Evolutionary conservation across 2,329 filamentous ascomycete genomes (phyloP).

Genomic region (Fusarium sulawesiense): DNA sequence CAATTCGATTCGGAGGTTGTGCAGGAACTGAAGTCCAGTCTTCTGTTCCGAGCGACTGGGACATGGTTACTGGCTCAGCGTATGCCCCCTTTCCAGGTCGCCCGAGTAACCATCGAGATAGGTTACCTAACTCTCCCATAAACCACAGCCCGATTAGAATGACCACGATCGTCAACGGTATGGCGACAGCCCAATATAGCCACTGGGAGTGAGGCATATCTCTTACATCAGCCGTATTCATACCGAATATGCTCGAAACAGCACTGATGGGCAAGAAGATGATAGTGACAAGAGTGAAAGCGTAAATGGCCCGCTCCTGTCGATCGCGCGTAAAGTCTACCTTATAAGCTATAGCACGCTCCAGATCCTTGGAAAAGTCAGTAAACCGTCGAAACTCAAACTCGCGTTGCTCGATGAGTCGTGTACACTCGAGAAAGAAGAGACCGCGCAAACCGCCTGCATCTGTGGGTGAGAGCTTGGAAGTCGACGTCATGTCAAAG

Average conservation of each 20-base stretch:
- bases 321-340: slow-evolving; percentile 57
- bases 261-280: slow-evolving; percentile 61
- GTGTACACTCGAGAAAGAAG: slow-evolving; percentile 54
- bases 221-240: slow-evolving; percentile 64
- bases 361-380: slow-evolving; percentile 49
- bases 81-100: slow-evolving; percentile 25
- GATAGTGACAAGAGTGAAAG: slow-evolving; percentile 62
- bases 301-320: slow-evolving; percentile 61
- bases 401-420: slow-evolving; percentile 53
- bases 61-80: slow-evolving; percentile 14
- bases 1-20: not conserved
- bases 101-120: slow-evolving; percentile 47
- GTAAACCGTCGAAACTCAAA: slow-evolving; percentile 49
- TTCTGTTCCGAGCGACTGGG: slow-evolving; percentile 15
- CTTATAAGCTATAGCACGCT: slow-evolving; percentile 50
- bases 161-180: slow-evolving; percentile 59
- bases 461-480: slow-evolving; percentile 53
- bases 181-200: slow-evolving; percentile 62
- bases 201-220: slow-evolving; percentile 62
- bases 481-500: slow-evolving; percentile 45
- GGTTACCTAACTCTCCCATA: slow-evolving; percentile 56
- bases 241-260: slow-evolving; percentile 63
- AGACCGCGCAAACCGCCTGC: slow-evolving; percentile 54
- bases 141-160: slow-evolving; percentile 55
- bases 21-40: slow-evolving; percentile 18